Evolutionary conservation across 331 rosid species (phyloP), one percentile per base, ranked within the genome.

Genomic region (Prunus yedoensis): DNA sequence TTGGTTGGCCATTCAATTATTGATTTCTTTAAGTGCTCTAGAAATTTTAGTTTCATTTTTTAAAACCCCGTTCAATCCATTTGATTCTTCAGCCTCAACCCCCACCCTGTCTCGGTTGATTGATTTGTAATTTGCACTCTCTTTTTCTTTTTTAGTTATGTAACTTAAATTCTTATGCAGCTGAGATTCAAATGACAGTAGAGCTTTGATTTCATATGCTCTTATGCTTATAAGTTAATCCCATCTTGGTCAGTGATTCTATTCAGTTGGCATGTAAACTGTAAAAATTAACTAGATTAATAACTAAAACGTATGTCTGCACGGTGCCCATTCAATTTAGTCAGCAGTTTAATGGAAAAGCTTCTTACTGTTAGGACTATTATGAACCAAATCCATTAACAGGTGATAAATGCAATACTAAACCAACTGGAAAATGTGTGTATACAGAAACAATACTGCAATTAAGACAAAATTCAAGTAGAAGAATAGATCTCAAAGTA

Each of bases 1-100:
- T 84, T 83, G 78, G 75, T 80, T 78, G 82, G 83, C 79, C 82
- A 78, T 79, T 86, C 74, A 79, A 78, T 82, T 80, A 79, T 85
- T 71, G 85, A 78, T 83, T 89, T 81, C 67, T 82, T 68, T 45
- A 35, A 66, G 76, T 58, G 74, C 73, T 58, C 77, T 83, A 78
- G 84, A 81, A 78, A 61, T 79, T 72, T 43, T 77, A 28, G 82
- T 78, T 73, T 70, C 71, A 70, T 77, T 75, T 85, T 85, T 76
- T 79, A 10, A 7, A 8, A 28, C 64, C 66, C 77, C 50, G 79
- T 84, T 89, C 80, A 78, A 57, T 83, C 75, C 49, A 76, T 77
- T 57, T 78, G 74, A 78, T 86, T 86, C 77, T 83, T 78, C 56
- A 20, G 65, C 85, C 35, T 79, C 68, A 54, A 66, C 63, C 66